These are phyloP conservation scores for Solanum bukasovii DNA, from an alignment of 257 asterid species.

Conservation along the genomic window DNA sequence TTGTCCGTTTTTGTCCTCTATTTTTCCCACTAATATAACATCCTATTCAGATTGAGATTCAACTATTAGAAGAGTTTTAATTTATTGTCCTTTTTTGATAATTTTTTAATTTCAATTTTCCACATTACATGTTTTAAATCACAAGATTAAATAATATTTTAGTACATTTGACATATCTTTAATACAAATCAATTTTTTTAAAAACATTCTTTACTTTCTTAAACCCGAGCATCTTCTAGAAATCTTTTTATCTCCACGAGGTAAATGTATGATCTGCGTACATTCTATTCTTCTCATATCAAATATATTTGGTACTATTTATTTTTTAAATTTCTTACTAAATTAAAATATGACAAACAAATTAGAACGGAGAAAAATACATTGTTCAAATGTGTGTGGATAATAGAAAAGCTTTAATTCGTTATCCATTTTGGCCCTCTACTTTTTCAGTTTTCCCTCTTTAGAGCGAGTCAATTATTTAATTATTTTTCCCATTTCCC, in stretches of 20 bases:
- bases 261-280: neutral
- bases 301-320: no score
- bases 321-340: no score
- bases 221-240: neutral
- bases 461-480: neutral
- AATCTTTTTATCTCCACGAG: neutral
- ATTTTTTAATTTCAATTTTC: neutral
- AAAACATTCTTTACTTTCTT: neutral
- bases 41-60: neutral
- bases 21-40: no score
- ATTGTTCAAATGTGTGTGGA: neutral
- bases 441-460: neutral
- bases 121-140: neutral
- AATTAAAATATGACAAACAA: neutral
- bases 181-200: neutral
- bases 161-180: neutral
- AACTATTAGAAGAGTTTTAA: no score
- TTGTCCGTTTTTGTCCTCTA: no score
- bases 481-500: neutral
- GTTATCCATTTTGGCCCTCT: neutral
- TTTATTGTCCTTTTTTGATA: neutral
- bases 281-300: neutral
- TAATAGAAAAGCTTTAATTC: neutral
- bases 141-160: neutral
- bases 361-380: neutral